Evolutionary conservation across 257 asterid genomes (phyloP).

Genomic region (Solanum raphanifolium): DNA sequence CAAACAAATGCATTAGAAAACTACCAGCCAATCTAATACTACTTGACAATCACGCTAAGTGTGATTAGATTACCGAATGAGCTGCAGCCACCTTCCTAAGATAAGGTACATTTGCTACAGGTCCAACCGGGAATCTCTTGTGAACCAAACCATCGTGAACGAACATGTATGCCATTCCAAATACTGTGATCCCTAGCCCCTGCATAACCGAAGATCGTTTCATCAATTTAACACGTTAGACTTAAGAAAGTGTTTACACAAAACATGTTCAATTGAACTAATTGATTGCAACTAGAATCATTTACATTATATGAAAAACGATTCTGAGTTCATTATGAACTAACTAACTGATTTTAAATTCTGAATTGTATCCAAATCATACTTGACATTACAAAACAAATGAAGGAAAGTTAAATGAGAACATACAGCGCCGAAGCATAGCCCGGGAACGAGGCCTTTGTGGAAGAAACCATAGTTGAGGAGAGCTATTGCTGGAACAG

Average conservation of each 20-base stretch:
- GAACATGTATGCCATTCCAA: conserved; percentile 97
- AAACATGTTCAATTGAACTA: neutral
- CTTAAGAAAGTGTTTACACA: neutral
- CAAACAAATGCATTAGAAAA: conserved; percentile 1
- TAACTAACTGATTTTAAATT: neutral
- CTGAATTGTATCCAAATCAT: neutral
- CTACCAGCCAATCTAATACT: neutral
- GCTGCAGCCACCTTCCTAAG: conserved; percentile 85
- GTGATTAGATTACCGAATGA: conserved; percentile 50
- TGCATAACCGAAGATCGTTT: conserved; percentile 3
- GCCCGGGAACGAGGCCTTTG: conserved; percentile 88
- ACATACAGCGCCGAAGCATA: conserved; percentile 95
- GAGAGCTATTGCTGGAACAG: conserved; percentile 92
- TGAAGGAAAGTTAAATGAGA: neutral
- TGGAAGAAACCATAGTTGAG: conserved; percentile 82
- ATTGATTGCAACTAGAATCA: neutral
- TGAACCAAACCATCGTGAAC: conserved; percentile 99
- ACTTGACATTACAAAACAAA: neutral
- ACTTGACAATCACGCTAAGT: neutral
- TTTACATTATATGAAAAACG: neutral
- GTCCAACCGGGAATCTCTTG: conserved; percentile 93
- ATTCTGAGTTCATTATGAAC: neutral
- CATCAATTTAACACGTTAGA: neutral
- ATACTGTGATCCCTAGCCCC: conserved; percentile 97
- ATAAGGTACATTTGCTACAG: conserved; percentile 91